Evolutionary conservation across 768 basidiomycete genomes (phyloP).

Genomic region (Mycena olivaceomarginata): DNA sequence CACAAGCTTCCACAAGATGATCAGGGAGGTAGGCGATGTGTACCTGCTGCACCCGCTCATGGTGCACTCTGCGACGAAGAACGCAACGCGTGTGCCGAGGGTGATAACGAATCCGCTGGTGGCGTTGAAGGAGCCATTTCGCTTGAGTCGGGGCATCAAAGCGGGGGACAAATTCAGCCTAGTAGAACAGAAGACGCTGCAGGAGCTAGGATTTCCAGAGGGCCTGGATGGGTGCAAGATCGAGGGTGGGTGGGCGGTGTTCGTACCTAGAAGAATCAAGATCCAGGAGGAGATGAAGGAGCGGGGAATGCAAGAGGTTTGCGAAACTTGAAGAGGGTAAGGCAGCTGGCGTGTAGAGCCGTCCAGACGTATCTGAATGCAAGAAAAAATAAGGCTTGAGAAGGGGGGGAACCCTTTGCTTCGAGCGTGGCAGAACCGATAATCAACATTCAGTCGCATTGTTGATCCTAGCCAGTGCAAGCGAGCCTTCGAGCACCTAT

Average conservation of each 20-base stretch:
- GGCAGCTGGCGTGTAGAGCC: too few relatives aligned
- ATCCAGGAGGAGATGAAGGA: conserved; percentile 69
- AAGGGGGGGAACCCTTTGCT: too few relatives aligned
- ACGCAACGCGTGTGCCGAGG: conserved; percentile 72
- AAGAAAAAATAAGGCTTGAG: too few relatives aligned
- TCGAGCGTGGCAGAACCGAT: too few relatives aligned
- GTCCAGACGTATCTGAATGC: too few relatives aligned
- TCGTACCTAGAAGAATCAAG: conserved; percentile 68
- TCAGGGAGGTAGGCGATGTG: conserved; percentile 78
- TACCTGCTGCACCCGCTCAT: conserved; percentile 79
- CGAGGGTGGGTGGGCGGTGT: conserved; percentile 65
- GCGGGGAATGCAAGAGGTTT: conserved; percentile 67
- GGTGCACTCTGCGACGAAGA: conserved; percentile 79
- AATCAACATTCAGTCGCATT: too few relatives aligned
- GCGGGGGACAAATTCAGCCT: conserved; percentile 70
- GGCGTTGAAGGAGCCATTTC: conserved; percentile 71
- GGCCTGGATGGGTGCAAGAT: conserved; percentile 66
- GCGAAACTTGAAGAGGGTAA: not conserved
- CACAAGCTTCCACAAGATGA: conserved; percentile 72
- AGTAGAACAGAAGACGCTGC: conserved; percentile 76
- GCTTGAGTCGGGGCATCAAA: conserved; percentile 60
- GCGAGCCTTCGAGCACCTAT: too few relatives aligned
- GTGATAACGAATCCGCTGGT: conserved; percentile 83
- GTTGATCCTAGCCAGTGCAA: too few relatives aligned
- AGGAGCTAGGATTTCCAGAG: conserved; percentile 64